A percentile compares a stretch with the other conserved stretches of the same genome.
These are phyloP conservation scores for Taphrina wiesneri DNA, from an alignment of 1,139 yeast species.

Conservation along the genomic window DNA sequence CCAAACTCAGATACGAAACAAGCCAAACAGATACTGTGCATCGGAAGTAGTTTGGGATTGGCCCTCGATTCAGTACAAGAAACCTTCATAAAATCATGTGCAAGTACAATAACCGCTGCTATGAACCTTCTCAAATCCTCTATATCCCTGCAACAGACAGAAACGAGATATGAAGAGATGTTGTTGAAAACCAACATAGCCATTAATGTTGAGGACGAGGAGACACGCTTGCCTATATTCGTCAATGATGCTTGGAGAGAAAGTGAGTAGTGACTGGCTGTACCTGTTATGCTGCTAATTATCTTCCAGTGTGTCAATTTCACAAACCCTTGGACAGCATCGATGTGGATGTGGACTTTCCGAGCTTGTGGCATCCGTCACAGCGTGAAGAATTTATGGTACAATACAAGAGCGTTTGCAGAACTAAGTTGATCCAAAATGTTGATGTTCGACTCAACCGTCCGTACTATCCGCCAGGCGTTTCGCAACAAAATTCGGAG, in stretches of 20 bases:
- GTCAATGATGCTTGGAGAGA: constrained; percentile 20
- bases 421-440: not conserved
- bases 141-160: not conserved
- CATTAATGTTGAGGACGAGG: constrained; percentile 11
- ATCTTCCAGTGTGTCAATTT: not conserved
- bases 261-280: not conserved
- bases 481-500: not conserved
- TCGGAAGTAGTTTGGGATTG: not conserved
- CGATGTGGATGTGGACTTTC: not conserved
- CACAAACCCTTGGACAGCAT: not conserved
- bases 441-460: not conserved
- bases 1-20: not conserved
- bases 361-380: not conserved
- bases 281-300: not conserved
- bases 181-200: not conserved
- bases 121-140: not conserved
- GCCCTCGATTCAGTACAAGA: not conserved
- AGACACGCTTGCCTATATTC: constrained; percentile 1
- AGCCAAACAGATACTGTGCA: not conserved
- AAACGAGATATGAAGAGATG: constrained; percentile 6
- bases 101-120: not conserved
- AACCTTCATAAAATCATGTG: constrained; percentile 3
- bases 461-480: not conserved
- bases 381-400: not conserved
- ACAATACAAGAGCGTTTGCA: not conserved